These are phyloP conservation scores for Aspergillus sp. DNA, from an alignment of 2,329 filamentous ascomycete species.

Conservation along the genomic window DNA sequence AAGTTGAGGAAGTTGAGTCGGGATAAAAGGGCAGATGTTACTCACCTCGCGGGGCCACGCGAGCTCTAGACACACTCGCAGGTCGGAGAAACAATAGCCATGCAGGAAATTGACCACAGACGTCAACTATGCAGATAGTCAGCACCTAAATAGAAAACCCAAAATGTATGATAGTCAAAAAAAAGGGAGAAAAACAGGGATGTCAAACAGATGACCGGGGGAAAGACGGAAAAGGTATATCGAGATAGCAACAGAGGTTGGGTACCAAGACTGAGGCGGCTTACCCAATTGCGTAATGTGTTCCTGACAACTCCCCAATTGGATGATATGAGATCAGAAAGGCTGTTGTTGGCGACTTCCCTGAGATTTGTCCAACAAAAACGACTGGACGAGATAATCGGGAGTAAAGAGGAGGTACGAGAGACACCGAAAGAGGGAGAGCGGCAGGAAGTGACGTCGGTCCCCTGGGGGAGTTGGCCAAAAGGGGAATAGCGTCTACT, in stretches of 20 bases:
- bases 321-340: background rate
- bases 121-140: background rate
- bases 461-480: constrained; percentile 6
- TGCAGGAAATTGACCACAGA: constrained; percentile 17
- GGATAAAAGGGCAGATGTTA: constrained; percentile 5
- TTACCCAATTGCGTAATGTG: constrained; percentile 16
- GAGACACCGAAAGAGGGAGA: constrained; percentile 1
- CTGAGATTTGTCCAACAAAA: background rate
- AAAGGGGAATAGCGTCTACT: background rate
- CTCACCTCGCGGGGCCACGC: constrained; percentile 10
- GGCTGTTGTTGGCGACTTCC: too few relatives aligned
- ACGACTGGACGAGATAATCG: background rate
- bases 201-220: constrained; percentile 1
- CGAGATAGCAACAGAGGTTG: constrained; percentile 8
- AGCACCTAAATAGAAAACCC: background rate
- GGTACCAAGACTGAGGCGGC: constrained; percentile 17
- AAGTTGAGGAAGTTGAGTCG: background rate
- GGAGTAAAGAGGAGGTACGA: background rate
- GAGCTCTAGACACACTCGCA: constrained; percentile 17
- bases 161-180: background rate
- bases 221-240: too few relatives aligned
- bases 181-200: background rate
- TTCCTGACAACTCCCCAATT: background rate
- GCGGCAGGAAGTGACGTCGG: constrained; percentile 22
- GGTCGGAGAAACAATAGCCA: constrained; percentile 17